Evolutionary conservation across 2,329 filamentous ascomycete species (phyloP), one percentile per base, ranked within the genome.

Genomic region (Ophiocordyceps unilateralis): DNA sequence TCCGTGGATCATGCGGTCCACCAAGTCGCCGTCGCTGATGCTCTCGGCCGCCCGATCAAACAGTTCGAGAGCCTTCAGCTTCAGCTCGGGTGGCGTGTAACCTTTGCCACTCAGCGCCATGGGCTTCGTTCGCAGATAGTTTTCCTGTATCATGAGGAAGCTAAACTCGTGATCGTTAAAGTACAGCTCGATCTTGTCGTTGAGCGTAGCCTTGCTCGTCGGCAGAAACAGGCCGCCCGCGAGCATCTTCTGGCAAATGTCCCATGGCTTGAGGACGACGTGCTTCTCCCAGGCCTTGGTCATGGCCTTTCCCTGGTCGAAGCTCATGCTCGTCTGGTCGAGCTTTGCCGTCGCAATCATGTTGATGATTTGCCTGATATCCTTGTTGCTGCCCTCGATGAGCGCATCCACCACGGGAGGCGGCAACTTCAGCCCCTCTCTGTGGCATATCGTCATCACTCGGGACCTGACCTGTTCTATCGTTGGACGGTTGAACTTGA

Each of bases 91-190:
- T 45, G 73, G 76, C 5, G 45, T 58, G 56, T 78, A 81, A 19
- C 65, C 62, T 40, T 66, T 64, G 41, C 68, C 69, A 47, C 68
- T 72, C 4, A 83, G 66, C 5, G 62, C 69, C 47, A 78, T 70
- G 3, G 91, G 91, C 47, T 79, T 84, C 2, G 86, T 87, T 48
- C 78, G 81, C 12, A 98, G 70, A 53, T 98, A 98, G 57, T 98
- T 98, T 60, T 98, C 93, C 58, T 98, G 91, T 40, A 98, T 78
- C 91, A 98, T 96, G 43, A 98, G 69, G 55, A 81, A 91, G 55
- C 87, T 95, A 64, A 96, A 93, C 54, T 98, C 91, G 56, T 98
- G 91, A 54, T 98, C 91, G 59, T 98, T 96, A 69, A 98, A 98
- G 61, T 98, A 98, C 1, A 98, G 76, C 62, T 98, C 89, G 48